Percentiles rank a stretch among this genome's conserved stretches.
phyloP scores from a whole-genome alignment of 495 filamentous ascomycete species.

The Xanthoparmelia taractica region DNA sequence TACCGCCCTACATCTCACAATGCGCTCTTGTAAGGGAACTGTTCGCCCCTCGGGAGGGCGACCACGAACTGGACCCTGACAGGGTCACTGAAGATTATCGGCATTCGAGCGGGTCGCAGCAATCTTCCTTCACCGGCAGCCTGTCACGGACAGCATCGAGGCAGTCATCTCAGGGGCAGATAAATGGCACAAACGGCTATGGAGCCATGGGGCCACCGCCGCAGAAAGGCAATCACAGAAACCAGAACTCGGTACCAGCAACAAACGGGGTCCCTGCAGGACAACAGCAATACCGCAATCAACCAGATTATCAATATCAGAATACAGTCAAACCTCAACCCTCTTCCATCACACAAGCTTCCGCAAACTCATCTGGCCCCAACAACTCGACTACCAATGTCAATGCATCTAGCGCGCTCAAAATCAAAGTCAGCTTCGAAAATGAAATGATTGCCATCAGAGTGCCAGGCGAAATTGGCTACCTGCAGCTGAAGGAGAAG shows the following conservation, averaged over 20 bases:
- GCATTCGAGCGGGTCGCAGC: slow-evolving; percentile 62
- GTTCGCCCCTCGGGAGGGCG: slow-evolving; percentile 81
- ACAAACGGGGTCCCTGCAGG: slow-evolving; percentile 35
- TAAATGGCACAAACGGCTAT: slow-evolving; percentile 47
- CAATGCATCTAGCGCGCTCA: slow-evolving; percentile 47
- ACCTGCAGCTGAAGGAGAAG: slow-evolving; percentile 72
- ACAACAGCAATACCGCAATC: slow-evolving; percentile 36
- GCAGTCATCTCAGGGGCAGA: slow-evolving; percentile 66
- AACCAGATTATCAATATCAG: slow-evolving; percentile 32
- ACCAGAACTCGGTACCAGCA: slow-evolving; percentile 39
- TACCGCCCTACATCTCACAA: slow-evolving; percentile 74
- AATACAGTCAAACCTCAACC: slow-evolving; percentile 57
- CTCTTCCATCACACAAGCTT: slow-evolving; percentile 66
- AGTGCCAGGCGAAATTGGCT: slow-evolving; percentile 71
- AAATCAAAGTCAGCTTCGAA: slow-evolving; percentile 89
- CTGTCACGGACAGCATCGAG: slow-evolving; percentile 52
- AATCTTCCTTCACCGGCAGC: slow-evolving; percentile 50
- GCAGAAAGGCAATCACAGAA: slow-evolving; percentile 50
- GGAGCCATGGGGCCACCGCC: slow-evolving; percentile 45
- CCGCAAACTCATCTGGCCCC: slow-evolving; percentile 31
- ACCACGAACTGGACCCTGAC: slow-evolving; percentile 80
- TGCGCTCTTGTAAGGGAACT: slow-evolving; percentile 79
- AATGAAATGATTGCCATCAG: slow-evolving; percentile 88
- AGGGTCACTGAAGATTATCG: slow-evolving; percentile 60
- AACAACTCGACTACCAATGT: slow-evolving; percentile 36